Percentiles rank a stretch among this genome's conserved stretches.
These are phyloP conservation scores for Gossypium bickii DNA, from an alignment of 345 rosid genomes.

Conservation along the genomic window DNA sequence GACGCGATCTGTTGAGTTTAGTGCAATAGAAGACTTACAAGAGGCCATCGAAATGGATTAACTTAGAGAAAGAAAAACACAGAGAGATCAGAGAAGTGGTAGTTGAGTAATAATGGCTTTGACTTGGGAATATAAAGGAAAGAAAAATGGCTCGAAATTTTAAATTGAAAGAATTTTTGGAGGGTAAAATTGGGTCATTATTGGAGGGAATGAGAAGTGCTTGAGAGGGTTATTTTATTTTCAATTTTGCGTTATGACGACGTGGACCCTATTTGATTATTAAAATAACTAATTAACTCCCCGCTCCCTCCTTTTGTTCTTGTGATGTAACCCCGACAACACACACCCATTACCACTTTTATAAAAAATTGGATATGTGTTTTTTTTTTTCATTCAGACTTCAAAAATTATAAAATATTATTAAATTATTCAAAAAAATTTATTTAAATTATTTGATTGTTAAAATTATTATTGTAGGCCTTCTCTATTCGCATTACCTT, in stretches of 20 bases:
- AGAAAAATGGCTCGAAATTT: neutral
- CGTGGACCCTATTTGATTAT: neutral
- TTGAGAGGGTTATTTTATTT: no score
- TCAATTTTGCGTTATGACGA: neutral
- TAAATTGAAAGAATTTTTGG: conserved; percentile 18
- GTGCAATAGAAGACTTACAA: conserved; percentile 30
- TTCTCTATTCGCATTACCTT: accelerated
- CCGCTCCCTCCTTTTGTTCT: no score
- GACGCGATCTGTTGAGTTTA: conserved; percentile 6
- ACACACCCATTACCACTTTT: no score
- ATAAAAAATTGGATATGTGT: no score
- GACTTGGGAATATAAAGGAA: neutral
- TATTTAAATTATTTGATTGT: no score
- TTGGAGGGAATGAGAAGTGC: conserved; percentile 8
- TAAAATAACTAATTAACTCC: no score
- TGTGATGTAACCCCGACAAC: no score
- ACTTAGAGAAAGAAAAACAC: neutral
- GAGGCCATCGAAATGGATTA: conserved; percentile 32
- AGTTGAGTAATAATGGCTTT: neutral
- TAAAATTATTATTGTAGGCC: accelerated
- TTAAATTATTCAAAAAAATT: no score
- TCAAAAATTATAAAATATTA: no score
- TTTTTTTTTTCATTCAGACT: no score
- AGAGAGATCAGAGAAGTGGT: neutral
- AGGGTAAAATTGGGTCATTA: conserved; percentile 18